Percentiles rank a stretch among this genome's conserved stretches.
Evolutionary conservation across 805 yeast species (phyloP).

Genomic region (Metschnikowia dekortorum): DNA sequence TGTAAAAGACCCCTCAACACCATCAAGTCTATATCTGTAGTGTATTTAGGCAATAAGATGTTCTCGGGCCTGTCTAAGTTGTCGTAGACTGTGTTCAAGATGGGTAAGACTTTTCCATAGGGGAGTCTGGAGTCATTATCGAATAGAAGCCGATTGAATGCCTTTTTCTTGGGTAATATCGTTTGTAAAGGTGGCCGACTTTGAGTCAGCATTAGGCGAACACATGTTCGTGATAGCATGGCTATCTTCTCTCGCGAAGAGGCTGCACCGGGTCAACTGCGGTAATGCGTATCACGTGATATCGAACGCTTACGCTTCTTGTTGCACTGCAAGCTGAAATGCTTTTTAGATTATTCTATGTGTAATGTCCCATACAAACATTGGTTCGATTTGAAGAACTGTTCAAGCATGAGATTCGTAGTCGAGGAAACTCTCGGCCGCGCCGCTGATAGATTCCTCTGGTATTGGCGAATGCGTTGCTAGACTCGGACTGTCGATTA

Average conservation of each 20-base stretch:
- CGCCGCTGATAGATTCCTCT: constrained; percentile 9
- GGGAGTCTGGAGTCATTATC: constrained; percentile 60
- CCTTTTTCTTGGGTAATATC: constrained; percentile 53
- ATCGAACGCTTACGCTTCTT: neutral
- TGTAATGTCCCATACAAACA: neutral
- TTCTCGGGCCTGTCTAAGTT: constrained; percentile 38
- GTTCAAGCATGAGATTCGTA: constrained; percentile 16
- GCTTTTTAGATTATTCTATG: neutral
- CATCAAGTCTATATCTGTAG: constrained; percentile 58
- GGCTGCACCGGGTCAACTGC: neutral
- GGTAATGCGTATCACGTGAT: neutral
- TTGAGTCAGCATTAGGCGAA: constrained; percentile 5
- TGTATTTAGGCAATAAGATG: constrained; percentile 41
- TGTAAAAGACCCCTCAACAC: constrained; percentile 63
- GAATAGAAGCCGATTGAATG: constrained; percentile 56
- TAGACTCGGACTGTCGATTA: constrained; percentile 12
- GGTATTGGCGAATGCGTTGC: constrained; percentile 12
- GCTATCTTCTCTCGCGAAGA: neutral
- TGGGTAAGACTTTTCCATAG: constrained; percentile 50
- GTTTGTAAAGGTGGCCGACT: constrained; percentile 24
- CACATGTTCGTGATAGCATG: constrained; percentile 2
- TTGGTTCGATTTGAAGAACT: neutral
- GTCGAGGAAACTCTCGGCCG: constrained; percentile 25
- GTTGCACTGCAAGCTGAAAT: neutral
- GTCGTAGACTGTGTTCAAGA: constrained; percentile 48